Evolutionary conservation across 345 rosid genomes (phyloP).

Genomic region (Aurinia saxatilis): DNA sequence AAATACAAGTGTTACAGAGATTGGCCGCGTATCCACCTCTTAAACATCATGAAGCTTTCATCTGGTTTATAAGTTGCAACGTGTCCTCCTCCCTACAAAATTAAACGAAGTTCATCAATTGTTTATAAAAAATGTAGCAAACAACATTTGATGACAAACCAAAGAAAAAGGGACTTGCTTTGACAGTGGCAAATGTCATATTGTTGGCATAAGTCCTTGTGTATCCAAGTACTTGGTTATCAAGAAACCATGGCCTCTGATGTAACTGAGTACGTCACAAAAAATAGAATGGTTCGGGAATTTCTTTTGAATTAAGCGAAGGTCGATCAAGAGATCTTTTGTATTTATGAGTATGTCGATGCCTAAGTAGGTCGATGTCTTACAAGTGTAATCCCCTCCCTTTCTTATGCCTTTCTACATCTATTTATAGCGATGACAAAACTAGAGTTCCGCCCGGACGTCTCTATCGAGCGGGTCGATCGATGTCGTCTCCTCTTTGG

Average conservation of each 20-base stretch:
- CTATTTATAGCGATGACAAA: too few relatives aligned
- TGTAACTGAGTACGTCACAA: too few relatives aligned
- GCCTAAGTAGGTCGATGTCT: too few relatives aligned
- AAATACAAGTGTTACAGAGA: slow-evolving; percentile 9
- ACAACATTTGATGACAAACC: not conserved
- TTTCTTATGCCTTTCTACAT: too few relatives aligned
- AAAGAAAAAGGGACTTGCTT: slow-evolving; percentile 30
- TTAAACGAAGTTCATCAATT: not conserved
- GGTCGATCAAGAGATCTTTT: too few relatives aligned
- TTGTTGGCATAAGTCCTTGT: slow-evolving; percentile 51
- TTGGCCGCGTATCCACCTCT: slow-evolving; percentile 14
- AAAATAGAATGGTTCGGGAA: too few relatives aligned
- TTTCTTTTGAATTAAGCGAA: too few relatives aligned
- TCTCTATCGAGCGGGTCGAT: too few relatives aligned
- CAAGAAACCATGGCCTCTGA: slow-evolving; percentile 47
- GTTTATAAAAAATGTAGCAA: not conserved
- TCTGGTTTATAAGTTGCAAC: slow-evolving; percentile 42
- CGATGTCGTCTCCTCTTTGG: too few relatives aligned
- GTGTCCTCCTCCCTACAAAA: slow-evolving; percentile 62
- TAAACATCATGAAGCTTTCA: slow-evolving; percentile 43
- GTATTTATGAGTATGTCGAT: too few relatives aligned
- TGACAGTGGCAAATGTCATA: slow-evolving; percentile 69
- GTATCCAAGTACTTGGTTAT: slow-evolving; percentile 54
- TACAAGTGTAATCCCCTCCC: too few relatives aligned
- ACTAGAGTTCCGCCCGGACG: too few relatives aligned